A percentile compares a stretch with the other conserved stretches of the same genome.
phyloP scores from a whole-genome alignment of 352 stramenopile genomes.

The Bremia lactucae region DNA sequence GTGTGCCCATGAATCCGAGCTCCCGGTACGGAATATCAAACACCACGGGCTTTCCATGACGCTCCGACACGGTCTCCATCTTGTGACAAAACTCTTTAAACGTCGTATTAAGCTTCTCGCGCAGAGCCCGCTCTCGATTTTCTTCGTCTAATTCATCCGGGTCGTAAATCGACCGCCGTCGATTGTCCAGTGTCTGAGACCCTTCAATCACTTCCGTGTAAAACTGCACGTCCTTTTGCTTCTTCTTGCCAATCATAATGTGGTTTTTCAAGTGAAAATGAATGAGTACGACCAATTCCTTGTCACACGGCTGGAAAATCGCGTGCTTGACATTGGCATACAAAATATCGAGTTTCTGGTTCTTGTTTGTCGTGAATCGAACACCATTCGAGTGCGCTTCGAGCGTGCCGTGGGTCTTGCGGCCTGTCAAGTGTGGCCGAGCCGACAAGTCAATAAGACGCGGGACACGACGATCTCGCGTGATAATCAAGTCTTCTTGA shows the following conservation, averaged over 20 bases:
- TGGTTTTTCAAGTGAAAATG: slow-evolving; percentile 99
- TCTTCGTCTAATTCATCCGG: slow-evolving; percentile 99
- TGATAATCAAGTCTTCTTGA: slow-evolving; percentile 89
- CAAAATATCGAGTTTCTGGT: slow-evolving; percentile 98
- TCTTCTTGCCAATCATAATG: slow-evolving; percentile 99
- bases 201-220: slow-evolving; percentile 99
- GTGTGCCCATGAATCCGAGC: slow-evolving; percentile 96
- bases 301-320: slow-evolving; percentile 98
- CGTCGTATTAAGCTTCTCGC: slow-evolving; percentile 95
- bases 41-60: slow-evolving; percentile 88
- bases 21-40: slow-evolving; percentile 99
- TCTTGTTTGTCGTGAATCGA: slow-evolving; percentile 95
- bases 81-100: slow-evolving; percentile 99
- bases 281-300: slow-evolving; percentile 96
- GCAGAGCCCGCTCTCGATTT: slow-evolving; percentile 92
- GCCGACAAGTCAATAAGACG: slow-evolving; percentile 96
- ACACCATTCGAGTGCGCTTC: slow-evolving; percentile 99
- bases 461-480: slow-evolving; percentile 85
- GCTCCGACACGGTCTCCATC: slow-evolving; percentile 84
- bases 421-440: slow-evolving; percentile 89
- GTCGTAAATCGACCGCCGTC: slow-evolving; percentile 96
- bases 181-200: slow-evolving; percentile 90
- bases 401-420: slow-evolving; percentile 93
- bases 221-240: slow-evolving; percentile 97
- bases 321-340: slow-evolving; percentile 99